Evolutionary conservation across 371 early-diverging fungal genomes (phyloP).

Genomic region (Smittium mucronatum): DNA sequence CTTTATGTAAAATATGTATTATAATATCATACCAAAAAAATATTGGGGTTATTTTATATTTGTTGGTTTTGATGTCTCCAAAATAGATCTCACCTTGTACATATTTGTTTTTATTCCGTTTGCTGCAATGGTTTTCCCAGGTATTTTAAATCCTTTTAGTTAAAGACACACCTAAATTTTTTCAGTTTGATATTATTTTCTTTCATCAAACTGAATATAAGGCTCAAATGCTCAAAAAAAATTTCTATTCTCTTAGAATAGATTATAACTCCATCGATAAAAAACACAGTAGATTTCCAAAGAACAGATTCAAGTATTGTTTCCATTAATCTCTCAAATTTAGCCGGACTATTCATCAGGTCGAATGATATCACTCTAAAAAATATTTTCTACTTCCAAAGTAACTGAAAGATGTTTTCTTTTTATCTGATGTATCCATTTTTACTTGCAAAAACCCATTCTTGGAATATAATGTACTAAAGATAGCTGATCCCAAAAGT

Average conservation of each 20-base stretch:
- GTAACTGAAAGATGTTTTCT: constrained; percentile 6
- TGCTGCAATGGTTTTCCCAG: constrained; percentile 29
- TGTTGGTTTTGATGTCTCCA: constrained; percentile 7
- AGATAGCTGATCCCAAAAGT: neutral
- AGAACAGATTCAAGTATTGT: neutral
- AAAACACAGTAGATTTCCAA: neutral
- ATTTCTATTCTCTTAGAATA: constrained; percentile 10
- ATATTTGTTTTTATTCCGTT: constrained; percentile 7
- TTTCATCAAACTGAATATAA: neutral
- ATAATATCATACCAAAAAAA: constrained; percentile 11
- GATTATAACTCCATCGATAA: neutral
- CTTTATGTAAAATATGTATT: constrained; percentile 4
- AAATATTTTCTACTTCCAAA: neutral
- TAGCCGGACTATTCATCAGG: constrained; percentile 1
- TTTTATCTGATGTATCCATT: neutral
- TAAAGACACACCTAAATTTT: constrained; percentile 39
- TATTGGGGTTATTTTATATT: constrained; percentile 4
- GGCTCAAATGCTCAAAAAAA: constrained; percentile 11
- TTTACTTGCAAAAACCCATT: neutral
- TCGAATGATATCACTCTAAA: constrained; percentile 8
- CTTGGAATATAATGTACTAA: neutral
- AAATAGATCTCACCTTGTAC: neutral
- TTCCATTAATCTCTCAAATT: constrained; percentile 1
- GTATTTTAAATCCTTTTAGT: constrained; percentile 25
- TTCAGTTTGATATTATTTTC: constrained; percentile 17